phyloP scores from a whole-genome alignment of 1,284 basidiomycete species.

The Ustilago cynodontis region DNA sequence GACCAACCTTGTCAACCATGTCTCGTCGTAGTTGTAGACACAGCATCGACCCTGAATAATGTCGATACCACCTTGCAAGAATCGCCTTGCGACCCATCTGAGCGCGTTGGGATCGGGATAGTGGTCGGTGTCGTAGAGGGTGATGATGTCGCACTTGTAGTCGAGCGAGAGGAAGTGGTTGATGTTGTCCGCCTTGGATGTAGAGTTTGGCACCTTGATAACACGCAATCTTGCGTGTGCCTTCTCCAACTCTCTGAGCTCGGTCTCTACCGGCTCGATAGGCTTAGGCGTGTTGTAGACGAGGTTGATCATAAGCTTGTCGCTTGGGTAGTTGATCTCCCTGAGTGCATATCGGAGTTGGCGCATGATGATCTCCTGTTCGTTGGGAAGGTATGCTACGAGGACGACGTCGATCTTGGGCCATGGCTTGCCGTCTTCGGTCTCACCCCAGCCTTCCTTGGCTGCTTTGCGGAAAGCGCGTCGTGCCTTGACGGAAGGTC shows the following conservation, averaged over 20 bases:
- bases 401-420: slow-evolving; percentile 61
- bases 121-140: slow-evolving; percentile 64
- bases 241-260: slow-evolving; percentile 49
- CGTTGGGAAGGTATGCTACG: slow-evolving; percentile 64
- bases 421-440: slow-evolving; percentile 50
- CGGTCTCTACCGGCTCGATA: slow-evolving; percentile 56
- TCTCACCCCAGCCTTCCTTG: slow-evolving; percentile 54
- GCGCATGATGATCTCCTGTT: slow-evolving; percentile 63
- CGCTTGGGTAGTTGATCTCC: slow-evolving; percentile 60
- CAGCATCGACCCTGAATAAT: slow-evolving; percentile 65
- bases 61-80: slow-evolving; percentile 62
- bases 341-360: slow-evolving; percentile 58
- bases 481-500: slow-evolving; percentile 53
- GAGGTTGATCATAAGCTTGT: slow-evolving; percentile 60
- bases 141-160: slow-evolving; percentile 58
- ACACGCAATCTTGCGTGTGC: slow-evolving; percentile 50
- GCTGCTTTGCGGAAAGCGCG: slow-evolving; percentile 50
- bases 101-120: slow-evolving; percentile 60
- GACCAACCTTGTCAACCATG: slow-evolving; percentile 51
- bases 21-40: slow-evolving; percentile 62
- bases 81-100: slow-evolving; percentile 56
- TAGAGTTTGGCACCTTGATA: slow-evolving; percentile 62
- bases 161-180: slow-evolving; percentile 61
- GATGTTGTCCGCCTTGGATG: slow-evolving; percentile 63
- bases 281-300: slow-evolving; percentile 65